Base-by-base conservation (phyloP, 2,329 filamentous ascomycete genomes). In the Scedosporium dehoogii region DNA sequence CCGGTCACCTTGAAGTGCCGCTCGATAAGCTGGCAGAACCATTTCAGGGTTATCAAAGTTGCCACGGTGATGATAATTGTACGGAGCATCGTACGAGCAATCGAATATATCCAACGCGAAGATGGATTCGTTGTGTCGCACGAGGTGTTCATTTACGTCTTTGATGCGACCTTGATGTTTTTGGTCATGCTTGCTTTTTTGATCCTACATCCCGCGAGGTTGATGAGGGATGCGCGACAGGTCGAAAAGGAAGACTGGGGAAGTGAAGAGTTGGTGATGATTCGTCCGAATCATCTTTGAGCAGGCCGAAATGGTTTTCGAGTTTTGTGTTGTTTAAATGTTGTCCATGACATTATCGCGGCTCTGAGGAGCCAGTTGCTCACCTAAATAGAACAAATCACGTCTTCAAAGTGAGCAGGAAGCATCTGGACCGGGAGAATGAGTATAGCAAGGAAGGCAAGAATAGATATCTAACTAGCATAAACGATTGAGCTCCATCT, bases 61-160 rank as follows among this genome's bases (percentile, higher is more conserved):
- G 65, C 69, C 6, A 71, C 71, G 57, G 56, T 69, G 0, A 66
- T 75, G 44, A 78, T 80, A 46, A 70, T 77, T 59, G 67, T 78
- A 6, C 70, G 78, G 63, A 77, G 74, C 4, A 63, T 76, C 4
- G 76, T 78, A 59, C 73, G 78, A 46, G 70, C 76, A 3, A 69
- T 77, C 18, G 78, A 80, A 67, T 80, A 78, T 63, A 66, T 70
- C 2, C 66, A 72, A 60, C 74, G 75, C 14, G 68, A 69, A 18
- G 68, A 70, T 10, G 73, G 72, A 1, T 71, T 70, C 7, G 64
- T 76, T 3, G 66, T 76, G 18, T 65, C 65, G 6, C 70, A 74
- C 46, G 75, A 77, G 65, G 69, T 65, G 42, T 73, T 67, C 51
- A 64, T 76, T 16, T 76, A 76, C 59, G 59, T 75, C 16, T 75